A percentile compares a stretch with the other conserved stretches of the same genome.
Conservation (phyloP, 345 rosid genomes). For the Reutealis trisperma region DNA sequence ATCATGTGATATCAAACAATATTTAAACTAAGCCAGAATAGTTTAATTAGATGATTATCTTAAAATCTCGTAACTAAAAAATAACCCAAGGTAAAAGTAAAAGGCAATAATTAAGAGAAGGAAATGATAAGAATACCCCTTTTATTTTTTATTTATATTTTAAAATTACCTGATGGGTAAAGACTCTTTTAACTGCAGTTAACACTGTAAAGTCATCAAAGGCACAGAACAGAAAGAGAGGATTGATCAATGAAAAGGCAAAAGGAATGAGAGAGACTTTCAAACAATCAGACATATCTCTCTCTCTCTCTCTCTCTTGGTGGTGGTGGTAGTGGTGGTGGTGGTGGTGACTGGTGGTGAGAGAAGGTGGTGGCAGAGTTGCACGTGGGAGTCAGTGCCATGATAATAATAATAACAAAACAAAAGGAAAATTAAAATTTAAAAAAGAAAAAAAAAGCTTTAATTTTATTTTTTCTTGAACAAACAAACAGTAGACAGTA, state of each 20-base stretch:
- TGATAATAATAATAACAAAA: neutral
- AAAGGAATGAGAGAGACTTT: constrained; percentile 35
- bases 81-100: no score
- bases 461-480: no score
- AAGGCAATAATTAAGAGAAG: neutral
- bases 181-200: constrained; percentile 31
- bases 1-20: no score
- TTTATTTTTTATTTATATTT: neutral
- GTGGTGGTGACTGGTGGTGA: neutral
- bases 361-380: constrained; percentile 18
- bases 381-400: constrained; percentile 51
- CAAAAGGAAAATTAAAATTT: neutral
- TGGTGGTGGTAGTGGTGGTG: neutral
- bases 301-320: neutral
- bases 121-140: neutral
- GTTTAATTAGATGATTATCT: no score
- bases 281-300: neutral
- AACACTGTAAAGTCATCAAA: constrained; percentile 12
- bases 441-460: neutral
- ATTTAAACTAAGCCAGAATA: no score
- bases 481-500: neutral
- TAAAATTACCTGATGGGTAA: neutral
- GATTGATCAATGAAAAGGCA: constrained; percentile 31
- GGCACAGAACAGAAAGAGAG: neutral
- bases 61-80: no score